Evolutionary conservation across 2,329 filamentous ascomycete genomes (phyloP).

Genomic region (Didymella exigua): DNA sequence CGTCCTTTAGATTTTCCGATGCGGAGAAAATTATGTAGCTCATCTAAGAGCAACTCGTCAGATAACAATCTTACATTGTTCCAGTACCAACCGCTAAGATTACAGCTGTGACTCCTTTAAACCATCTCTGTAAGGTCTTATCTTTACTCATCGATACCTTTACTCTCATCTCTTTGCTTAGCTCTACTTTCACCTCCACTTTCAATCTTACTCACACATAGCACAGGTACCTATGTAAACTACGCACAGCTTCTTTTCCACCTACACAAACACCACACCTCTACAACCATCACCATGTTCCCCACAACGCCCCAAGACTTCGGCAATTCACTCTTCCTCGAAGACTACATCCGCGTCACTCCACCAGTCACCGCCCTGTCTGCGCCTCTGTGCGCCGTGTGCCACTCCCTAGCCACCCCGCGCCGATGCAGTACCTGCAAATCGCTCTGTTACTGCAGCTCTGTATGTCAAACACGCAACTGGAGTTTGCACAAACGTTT

Average conservation of each 20-base stretch:
- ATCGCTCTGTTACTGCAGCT: slow-evolving; percentile 19
- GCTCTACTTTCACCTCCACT: not conserved
- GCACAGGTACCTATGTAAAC: too few relatives aligned
- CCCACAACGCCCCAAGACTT: slow-evolving; percentile 14
- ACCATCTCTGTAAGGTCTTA: too few relatives aligned
- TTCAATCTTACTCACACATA: too few relatives aligned
- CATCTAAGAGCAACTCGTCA: too few relatives aligned
- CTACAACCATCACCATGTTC: not conserved
- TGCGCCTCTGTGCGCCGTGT: slow-evolving; percentile 11
- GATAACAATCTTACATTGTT: too few relatives aligned
- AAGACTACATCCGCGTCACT: slow-evolving; percentile 8
- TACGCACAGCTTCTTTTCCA: not conserved
- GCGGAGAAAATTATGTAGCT: too few relatives aligned
- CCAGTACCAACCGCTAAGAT: too few relatives aligned
- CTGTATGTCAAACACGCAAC: slow-evolving; percentile 6
- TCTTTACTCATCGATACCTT: too few relatives aligned
- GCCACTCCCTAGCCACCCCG: slow-evolving; percentile 1
- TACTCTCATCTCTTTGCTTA: too few relatives aligned
- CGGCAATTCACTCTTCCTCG: slow-evolving; percentile 14
- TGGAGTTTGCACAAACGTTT: slow-evolving; percentile 17
- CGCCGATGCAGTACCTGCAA: slow-evolving; percentile 19
- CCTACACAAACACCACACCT: too few relatives aligned
- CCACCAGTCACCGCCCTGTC: not conserved
- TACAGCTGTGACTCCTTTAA: too few relatives aligned
- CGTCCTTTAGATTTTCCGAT: slow-evolving; percentile 14